Conservation (phyloP, 2,329 filamentous ascomycete genomes). For the Diaporthe sp. region DNA sequence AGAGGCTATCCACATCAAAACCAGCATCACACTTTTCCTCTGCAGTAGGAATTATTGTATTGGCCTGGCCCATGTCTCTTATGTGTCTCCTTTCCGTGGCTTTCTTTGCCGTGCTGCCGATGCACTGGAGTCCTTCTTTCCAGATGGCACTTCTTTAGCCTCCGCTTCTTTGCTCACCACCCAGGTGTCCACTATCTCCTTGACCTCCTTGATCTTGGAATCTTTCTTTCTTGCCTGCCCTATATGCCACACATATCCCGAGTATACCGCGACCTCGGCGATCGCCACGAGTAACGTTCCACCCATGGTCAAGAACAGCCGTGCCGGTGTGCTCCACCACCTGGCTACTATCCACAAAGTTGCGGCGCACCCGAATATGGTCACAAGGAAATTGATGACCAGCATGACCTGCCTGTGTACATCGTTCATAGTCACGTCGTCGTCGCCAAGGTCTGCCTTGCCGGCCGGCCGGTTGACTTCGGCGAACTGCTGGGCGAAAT, state of each 20-base stretch:
- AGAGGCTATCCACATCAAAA: no score
- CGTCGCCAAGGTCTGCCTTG: slow-evolving; percentile 60
- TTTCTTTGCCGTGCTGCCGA: slow-evolving; percentile 37
- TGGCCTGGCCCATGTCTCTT: not conserved
- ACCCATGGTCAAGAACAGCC: slow-evolving; percentile 78
- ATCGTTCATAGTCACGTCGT: slow-evolving; percentile 78
- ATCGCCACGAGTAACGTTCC: slow-evolving; percentile 78
- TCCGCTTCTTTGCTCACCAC: slow-evolving; percentile 61
- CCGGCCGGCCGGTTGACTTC: slow-evolving; percentile 63
- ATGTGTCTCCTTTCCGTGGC: slow-evolving; percentile 39
- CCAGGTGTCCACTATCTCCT: slow-evolving; percentile 80
- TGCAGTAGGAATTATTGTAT: not conserved
- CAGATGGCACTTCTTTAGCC: slow-evolving; percentile 39
- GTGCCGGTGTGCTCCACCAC: slow-evolving; percentile 80
- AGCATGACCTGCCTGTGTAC: slow-evolving; percentile 85
- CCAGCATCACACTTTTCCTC: not conserved
- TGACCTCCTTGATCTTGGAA: slow-evolving; percentile 71
- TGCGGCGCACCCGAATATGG: slow-evolving; percentile 81
- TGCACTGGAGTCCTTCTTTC: not conserved
- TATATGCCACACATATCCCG: slow-evolving; percentile 79
- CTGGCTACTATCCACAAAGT: slow-evolving; percentile 83
- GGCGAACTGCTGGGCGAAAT: slow-evolving; percentile 66
- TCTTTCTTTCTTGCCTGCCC: slow-evolving; percentile 76
- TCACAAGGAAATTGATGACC: slow-evolving; percentile 91
- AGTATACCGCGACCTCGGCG: slow-evolving; percentile 83